A percentile compares a stretch with the other conserved stretches of the same genome.
Evolutionary conservation across 192 early-diverging fungal genomes (phyloP).

Genomic region (Coemansia sp.): DNA sequence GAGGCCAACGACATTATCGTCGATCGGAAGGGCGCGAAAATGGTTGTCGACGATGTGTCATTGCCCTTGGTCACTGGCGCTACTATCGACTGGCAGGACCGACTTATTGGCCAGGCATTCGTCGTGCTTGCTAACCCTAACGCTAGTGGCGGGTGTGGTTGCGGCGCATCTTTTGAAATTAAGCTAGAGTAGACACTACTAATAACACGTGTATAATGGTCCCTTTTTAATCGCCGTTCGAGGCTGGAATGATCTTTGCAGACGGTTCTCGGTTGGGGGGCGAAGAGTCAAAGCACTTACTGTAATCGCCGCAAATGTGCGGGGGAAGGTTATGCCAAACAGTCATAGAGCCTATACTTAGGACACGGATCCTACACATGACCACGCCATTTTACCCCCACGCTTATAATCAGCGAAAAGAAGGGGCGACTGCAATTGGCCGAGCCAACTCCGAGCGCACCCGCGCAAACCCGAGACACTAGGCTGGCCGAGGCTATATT

Average conservation of each 20-base stretch:
- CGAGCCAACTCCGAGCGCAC: neutral
- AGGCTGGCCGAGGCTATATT: neutral
- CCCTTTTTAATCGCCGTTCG: neutral
- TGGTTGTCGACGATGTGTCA: conserved; percentile 72
- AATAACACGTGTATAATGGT: neutral
- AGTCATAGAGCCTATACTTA: neutral
- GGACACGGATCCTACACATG: neutral
- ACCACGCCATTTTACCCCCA: conserved; percentile 5
- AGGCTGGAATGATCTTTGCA: neutral
- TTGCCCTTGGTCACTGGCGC: conserved; percentile 75
- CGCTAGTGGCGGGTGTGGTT: conserved; percentile 68
- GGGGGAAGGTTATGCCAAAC: neutral
- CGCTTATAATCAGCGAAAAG: neutral
- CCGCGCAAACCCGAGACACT: neutral
- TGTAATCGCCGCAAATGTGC: neutral
- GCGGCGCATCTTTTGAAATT: conserved; percentile 69
- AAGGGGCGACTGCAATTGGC: neutral
- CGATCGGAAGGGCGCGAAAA: conserved; percentile 68
- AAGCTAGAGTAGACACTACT: conserved; percentile 48
- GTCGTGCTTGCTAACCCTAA: conserved; percentile 75
- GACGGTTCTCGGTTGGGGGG: neutral
- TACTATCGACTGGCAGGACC: conserved; percentile 74
- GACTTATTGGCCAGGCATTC: conserved; percentile 80
- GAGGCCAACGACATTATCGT: conserved; percentile 72
- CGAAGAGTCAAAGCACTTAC: neutral